Percentiles rank a stretch among this genome's conserved stretches.
These are phyloP conservation scores for Ceratocystis alfenasii DNA, from an alignment of 2,329 filamentous ascomycete genomes.

Conservation along the genomic window DNA sequence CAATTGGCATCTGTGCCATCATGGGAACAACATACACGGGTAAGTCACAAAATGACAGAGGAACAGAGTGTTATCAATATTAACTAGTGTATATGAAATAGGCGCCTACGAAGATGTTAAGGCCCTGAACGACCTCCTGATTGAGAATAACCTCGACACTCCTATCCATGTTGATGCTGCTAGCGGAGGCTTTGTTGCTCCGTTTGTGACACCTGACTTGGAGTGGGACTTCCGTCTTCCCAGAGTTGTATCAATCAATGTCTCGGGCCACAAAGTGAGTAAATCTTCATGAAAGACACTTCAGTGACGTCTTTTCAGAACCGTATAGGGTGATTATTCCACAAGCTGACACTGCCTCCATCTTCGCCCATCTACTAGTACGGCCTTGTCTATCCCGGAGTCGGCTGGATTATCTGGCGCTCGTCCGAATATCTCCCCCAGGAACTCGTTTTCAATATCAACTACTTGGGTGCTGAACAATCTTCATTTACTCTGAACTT, in stretches of 20 bases:
- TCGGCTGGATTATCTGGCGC: slow-evolving; percentile 90
- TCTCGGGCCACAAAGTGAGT: slow-evolving; percentile 70
- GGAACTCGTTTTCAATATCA: slow-evolving; percentile 97
- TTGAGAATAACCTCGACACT: slow-evolving; percentile 61
- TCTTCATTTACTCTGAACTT: slow-evolving; percentile 96
- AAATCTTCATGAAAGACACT: background rate
- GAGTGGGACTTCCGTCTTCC: slow-evolving; percentile 87
- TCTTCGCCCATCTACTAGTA: slow-evolving; percentile 31
- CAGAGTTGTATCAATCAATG: slow-evolving; percentile 86
- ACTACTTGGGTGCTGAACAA: slow-evolving; percentile 92
- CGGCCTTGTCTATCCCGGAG: slow-evolving; percentile 68
- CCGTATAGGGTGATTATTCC: background rate
- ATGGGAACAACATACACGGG: slow-evolving; percentile 90
- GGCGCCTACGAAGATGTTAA: slow-evolving; percentile 84
- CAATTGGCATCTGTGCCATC: slow-evolving; percentile 85
- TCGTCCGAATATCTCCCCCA: slow-evolving; percentile 70
- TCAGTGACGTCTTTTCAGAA: background rate
- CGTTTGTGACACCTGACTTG: slow-evolving; percentile 73
- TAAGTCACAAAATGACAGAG: background rate
- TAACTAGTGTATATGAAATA: background rate
- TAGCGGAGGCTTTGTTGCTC: slow-evolving; percentile 82
- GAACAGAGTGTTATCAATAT: background rate
- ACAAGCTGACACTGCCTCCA: background rate
- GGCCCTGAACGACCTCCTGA: slow-evolving; percentile 74
- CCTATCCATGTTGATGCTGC: slow-evolving; percentile 93